A percentile compares a stretch with the other conserved stretches of the same genome.
Conservation (phyloP, 192 early-diverging fungal genomes). For the Geranomyces michiganensis region DNA sequence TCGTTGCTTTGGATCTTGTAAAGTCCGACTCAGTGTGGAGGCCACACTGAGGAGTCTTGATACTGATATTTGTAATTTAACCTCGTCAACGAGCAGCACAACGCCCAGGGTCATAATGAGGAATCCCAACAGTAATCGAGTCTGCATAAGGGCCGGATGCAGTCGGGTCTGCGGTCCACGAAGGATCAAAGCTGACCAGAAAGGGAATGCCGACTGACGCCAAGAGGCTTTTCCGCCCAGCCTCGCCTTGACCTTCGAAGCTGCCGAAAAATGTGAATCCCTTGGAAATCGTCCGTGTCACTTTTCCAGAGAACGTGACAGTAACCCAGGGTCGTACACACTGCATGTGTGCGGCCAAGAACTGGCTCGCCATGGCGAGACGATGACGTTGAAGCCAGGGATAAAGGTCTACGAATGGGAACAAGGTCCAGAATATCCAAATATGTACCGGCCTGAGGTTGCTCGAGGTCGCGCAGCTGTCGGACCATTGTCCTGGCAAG, state of each 20-base stretch:
- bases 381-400: background rate
- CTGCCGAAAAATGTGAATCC: slow-evolving; percentile 26
- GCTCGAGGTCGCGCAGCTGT: background rate
- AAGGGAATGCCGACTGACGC: background rate
- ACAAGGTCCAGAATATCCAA: slow-evolving; percentile 1
- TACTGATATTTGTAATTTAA: no score
- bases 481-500: background rate
- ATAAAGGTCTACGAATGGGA: slow-evolving; percentile 21
- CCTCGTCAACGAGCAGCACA: no score
- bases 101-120: slow-evolving; percentile 25
- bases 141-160: background rate
- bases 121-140: slow-evolving; percentile 8
- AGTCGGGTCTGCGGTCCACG: background rate
- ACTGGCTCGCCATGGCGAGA: background rate
- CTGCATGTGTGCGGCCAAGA: slow-evolving; percentile 11
- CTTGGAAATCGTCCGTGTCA: slow-evolving; percentile 7
- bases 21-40: no score
- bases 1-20: no score
- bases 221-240: background rate
- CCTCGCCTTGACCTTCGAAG: slow-evolving; percentile 1
- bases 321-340: slow-evolving; percentile 18
- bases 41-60: no score
- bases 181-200: slow-evolving; percentile 1
- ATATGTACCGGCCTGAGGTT: background rate
- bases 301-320: slow-evolving; percentile 16